Conservation (phyloP, 768 basidiomycete genomes). For the Clavulina sp. region DNA sequence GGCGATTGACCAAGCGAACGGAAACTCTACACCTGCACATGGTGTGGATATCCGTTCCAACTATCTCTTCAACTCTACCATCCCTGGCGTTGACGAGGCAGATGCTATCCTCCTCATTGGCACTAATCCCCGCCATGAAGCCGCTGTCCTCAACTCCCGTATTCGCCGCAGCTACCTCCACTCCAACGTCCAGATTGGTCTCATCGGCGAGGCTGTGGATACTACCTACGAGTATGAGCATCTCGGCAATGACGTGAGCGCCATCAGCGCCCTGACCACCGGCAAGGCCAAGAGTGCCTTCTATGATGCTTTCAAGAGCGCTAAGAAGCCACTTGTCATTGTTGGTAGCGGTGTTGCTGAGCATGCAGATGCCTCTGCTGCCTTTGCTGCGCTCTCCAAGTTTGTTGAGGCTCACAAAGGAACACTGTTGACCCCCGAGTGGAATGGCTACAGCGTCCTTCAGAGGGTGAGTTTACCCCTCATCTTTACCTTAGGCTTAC, state of each 20-base stretch:
- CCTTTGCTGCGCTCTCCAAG: slow-evolving; percentile 58
- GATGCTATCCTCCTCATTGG: slow-evolving; percentile 88
- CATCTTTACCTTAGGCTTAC: slow-evolving; percentile 1
- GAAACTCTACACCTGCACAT: slow-evolving; percentile 49
- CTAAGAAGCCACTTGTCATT: slow-evolving; percentile 83
- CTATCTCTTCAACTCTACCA: slow-evolving; percentile 89
- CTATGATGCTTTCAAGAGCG: slow-evolving; percentile 69
- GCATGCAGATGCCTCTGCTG: slow-evolving; percentile 64
- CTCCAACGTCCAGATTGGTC: slow-evolving; percentile 65
- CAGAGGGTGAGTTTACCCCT: slow-evolving; percentile 52
- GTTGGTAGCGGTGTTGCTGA: slow-evolving; percentile 78
- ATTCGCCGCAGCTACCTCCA: slow-evolving; percentile 92
- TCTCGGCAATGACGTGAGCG: slow-evolving; percentile 59
- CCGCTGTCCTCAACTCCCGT: slow-evolving; percentile 90
- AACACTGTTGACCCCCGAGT: slow-evolving; percentile 66
- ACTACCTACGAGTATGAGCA: slow-evolving; percentile 89
- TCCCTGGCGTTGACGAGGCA: slow-evolving; percentile 78
- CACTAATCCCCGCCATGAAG: slow-evolving; percentile 94
- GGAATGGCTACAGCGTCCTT: slow-evolving; percentile 88
- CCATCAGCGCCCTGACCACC: slow-evolving; percentile 56
- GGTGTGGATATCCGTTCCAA: slow-evolving; percentile 87
- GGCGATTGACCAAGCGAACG: slow-evolving; percentile 54
- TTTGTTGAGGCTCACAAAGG: slow-evolving; percentile 65
- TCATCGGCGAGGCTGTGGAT: slow-evolving; percentile 82
- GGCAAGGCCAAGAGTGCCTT: slow-evolving; percentile 52